These are phyloP conservation scores for Leishmania major DNA, from an alignment of 208 protist species.

Conservation along the genomic window DNA sequence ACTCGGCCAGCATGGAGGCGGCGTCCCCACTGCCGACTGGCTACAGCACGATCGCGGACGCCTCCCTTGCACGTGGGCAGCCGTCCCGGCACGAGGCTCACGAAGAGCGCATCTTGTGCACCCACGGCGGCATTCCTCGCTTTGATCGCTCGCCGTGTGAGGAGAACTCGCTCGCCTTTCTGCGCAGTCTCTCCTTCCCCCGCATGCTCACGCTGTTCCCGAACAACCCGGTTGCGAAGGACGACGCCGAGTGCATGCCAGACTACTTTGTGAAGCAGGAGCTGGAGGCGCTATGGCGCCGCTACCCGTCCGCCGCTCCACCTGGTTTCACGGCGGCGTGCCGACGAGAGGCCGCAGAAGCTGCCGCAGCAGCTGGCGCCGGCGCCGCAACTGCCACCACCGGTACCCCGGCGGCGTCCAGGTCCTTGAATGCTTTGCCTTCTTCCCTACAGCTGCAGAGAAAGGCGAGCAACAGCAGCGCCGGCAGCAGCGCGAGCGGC, in stretches of 20 bases:
- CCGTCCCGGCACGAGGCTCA: conserved; percentile 41
- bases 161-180: conserved; percentile 47
- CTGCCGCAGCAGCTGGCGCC: conserved; percentile 2
- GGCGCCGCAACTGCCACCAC: not conserved
- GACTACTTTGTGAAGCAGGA: conserved; percentile 40
- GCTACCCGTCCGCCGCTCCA: conserved; percentile 29
- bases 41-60: conserved; percentile 33
- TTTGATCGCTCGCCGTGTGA: conserved; percentile 53
- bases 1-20: not conserved
- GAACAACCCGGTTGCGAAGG: conserved; percentile 48
- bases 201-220: conserved; percentile 73
- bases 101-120: conserved; percentile 72
- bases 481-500: not conserved
- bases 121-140: conserved; percentile 80
- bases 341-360: conserved; percentile 23
- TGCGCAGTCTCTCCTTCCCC: conserved; percentile 56
- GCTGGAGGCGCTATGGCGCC: conserved; percentile 36
- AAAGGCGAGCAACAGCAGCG: not conserved
- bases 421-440: not conserved
- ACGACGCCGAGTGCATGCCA: conserved; percentile 51
- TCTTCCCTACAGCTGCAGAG: not conserved
- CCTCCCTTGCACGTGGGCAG: conserved; percentile 23
- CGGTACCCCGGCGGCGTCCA: not conserved
- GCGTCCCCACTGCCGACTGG: not conserved
- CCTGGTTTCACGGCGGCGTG: conserved; percentile 24